phyloP scores from a whole-genome alignment of 2,329 filamentous ascomycete genomes.

The Sphaerulina musiva region DNA sequence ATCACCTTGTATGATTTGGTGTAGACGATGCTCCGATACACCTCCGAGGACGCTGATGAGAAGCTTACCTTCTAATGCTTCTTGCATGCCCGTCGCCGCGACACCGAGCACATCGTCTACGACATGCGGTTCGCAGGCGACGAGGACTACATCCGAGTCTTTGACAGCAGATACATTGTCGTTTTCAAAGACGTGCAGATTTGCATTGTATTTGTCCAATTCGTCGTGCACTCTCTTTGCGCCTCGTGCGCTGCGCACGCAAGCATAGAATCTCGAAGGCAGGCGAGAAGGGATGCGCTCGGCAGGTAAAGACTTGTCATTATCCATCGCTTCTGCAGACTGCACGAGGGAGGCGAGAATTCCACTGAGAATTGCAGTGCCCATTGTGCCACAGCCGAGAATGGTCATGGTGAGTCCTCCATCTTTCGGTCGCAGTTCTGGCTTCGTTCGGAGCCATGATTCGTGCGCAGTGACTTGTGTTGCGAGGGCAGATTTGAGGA shows the following conservation, averaged over 20 bases:
- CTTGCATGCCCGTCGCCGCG: conserved; percentile 53
- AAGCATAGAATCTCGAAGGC: conserved; percentile 73
- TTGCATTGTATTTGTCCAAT: conserved; percentile 59
- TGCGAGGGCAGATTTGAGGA: conserved; percentile 27
- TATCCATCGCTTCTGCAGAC: conserved; percentile 33
- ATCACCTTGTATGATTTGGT: conserved; percentile 52
- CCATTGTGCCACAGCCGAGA: conserved; percentile 83
- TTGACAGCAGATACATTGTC: conserved; percentile 63
- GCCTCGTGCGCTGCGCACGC: conserved; percentile 62
- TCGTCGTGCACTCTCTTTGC: conserved; percentile 47
- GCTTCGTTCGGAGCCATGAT: conserved; percentile 20
- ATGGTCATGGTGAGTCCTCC: conserved; percentile 63
- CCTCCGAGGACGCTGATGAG: conserved; percentile 77
- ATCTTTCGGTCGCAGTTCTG: conserved; percentile 17
- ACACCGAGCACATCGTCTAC: conserved; percentile 59
- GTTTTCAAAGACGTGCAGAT: conserved; percentile 62
- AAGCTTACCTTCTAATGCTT: conserved; percentile 71
- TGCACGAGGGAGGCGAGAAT: conserved; percentile 62
- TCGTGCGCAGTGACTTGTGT: conserved; percentile 25
- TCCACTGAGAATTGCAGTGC: conserved; percentile 74
- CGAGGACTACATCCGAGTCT: conserved; percentile 65
- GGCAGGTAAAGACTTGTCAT: not conserved
- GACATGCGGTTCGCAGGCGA: conserved; percentile 65
- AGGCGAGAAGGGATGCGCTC: conserved; percentile 43
- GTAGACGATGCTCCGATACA: conserved; percentile 57